A percentile compares a stretch with the other conserved stretches of the same genome.
These are phyloP conservation scores for Diaporthe aspalathi DNA, from an alignment of 2,329 filamentous ascomycete species.

Conservation along the genomic window DNA sequence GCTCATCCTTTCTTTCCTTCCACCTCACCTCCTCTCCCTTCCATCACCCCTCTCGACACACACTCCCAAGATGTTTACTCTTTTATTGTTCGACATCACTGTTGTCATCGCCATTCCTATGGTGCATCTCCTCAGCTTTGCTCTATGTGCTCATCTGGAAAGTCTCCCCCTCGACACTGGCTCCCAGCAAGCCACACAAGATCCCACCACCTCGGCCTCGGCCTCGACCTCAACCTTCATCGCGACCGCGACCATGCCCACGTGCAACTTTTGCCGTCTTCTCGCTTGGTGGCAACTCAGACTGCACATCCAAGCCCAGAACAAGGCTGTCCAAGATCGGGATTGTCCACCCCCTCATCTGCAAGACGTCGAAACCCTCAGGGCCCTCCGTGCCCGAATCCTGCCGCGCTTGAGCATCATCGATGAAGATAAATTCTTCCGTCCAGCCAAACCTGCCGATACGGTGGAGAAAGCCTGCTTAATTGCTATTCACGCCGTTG, in stretches of 20 bases:
- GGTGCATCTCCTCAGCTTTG: too few species aligned
- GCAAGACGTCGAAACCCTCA: slow-evolving; percentile 4
- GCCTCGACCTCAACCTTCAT: too few species aligned
- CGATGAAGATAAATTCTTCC: background rate
- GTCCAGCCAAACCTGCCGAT: background rate
- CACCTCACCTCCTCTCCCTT: too few species aligned
- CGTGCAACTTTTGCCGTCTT: slow-evolving; percentile 11
- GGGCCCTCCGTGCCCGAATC: background rate
- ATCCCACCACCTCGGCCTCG: background rate
- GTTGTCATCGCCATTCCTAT: too few species aligned
- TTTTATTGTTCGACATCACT: too few species aligned
- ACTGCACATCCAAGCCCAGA: slow-evolving; percentile 1
- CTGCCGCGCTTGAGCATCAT: background rate
- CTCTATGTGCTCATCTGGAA: too few species aligned
- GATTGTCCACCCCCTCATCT: slow-evolving; percentile 5
- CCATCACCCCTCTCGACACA: too few species aligned
- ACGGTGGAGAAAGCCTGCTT: background rate
- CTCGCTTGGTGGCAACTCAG: background rate
- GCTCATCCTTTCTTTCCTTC: too few species aligned
- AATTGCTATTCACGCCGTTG: background rate
- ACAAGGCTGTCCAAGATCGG: slow-evolving; percentile 11
- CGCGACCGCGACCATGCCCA: background rate
- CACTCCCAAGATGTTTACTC: too few species aligned
- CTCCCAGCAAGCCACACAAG: background rate
- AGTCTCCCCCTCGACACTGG: too few species aligned